Base-by-base conservation (phyloP, 2,329 filamentous ascomycete species). In the Cordyceps tenuipes region DNA sequence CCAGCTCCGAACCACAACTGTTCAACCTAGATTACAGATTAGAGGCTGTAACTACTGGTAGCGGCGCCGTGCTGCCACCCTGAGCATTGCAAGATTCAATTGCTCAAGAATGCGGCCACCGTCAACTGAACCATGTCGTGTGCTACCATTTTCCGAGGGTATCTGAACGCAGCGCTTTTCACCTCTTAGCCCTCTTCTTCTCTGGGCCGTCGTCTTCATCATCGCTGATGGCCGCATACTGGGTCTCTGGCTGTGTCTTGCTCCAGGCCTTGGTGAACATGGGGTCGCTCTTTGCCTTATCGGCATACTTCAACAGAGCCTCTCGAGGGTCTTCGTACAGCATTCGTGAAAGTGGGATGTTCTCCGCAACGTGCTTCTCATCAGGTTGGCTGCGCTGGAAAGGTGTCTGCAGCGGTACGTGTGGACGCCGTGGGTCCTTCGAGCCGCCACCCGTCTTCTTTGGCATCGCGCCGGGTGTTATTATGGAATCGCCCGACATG, bases 241-340 rank as follows among this genome's bases (percentile, higher is more conserved):
- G 88, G 29, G 92, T 91, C 66, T 92, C 87, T 0, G 94, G 94
- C 75, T 97, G 93, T 43, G 91, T 97, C 66, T 88, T 82, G 69
- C 88, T 89, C 89, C 91, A 99, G 17, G 92, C 94, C 66, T 89
- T 90, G 34, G 94, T 99, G 70, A 97, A 99, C 67, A 96, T 82
- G 0, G 92, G 93, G 70, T 97, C 92, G 70, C 90, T 93, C 74
- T 96, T 86, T 13, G 92, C 91, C 70, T 95, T 87, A 59, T 96
- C 90, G 43, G 91, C 93, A 78, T 97, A 99, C 76, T 95, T 97
- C 62, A 99, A 76, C 69, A 99, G 76, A 50, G 94, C 94, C 74
- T 96, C 94, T 64, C 94, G 81, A 0, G 94, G 94, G 76, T 99
- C 94, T 72, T 99, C 94, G 73, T 99, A 92, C 52, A 96, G 81